These are phyloP conservation scores for Venturia pyrina DNA, from an alignment of 2,329 filamentous ascomycete genomes.

Conservation along the genomic window DNA sequence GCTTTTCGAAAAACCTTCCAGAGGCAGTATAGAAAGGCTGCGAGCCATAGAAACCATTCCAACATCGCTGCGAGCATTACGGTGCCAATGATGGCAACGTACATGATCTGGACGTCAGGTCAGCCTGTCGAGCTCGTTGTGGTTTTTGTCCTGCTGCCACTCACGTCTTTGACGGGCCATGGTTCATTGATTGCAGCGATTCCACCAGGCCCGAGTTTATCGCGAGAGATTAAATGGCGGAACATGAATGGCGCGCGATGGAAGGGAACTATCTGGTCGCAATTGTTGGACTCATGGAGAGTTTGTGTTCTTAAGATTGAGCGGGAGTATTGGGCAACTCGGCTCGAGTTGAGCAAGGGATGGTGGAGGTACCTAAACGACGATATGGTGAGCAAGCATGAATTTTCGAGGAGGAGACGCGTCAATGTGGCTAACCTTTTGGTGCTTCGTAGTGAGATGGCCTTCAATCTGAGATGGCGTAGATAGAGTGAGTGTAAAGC, in stretches of 20 bases:
- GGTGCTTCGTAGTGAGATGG: neutral
- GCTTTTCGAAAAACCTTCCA: constrained; percentile 83
- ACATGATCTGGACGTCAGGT: constrained; percentile 56
- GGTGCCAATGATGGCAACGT: constrained; percentile 67
- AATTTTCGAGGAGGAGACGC: no score
- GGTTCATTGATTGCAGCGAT: constrained; percentile 26
- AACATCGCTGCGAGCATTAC: constrained; percentile 77
- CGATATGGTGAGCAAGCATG: neutral
- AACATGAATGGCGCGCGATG: neutral
- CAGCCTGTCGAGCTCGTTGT: neutral
- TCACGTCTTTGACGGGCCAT: constrained; percentile 31
- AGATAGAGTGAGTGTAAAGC: neutral
- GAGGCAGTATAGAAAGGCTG: constrained; percentile 88
- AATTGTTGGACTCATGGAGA: neutral
- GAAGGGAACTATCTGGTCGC: neutral
- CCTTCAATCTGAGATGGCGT: neutral
- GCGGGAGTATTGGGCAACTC: no score
- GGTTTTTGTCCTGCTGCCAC: constrained; percentile 15
- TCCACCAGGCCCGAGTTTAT: constrained; percentile 14
- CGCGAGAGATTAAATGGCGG: neutral
- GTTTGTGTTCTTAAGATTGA: neutral
- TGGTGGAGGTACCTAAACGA: neutral
- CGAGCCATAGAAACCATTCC: constrained; percentile 91
- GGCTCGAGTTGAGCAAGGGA: neutral
- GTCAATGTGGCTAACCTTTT: neutral